These are phyloP conservation scores for Calonectria crousiana DNA, from an alignment of 2,329 filamentous ascomycete species.

Conservation along the genomic window DNA sequence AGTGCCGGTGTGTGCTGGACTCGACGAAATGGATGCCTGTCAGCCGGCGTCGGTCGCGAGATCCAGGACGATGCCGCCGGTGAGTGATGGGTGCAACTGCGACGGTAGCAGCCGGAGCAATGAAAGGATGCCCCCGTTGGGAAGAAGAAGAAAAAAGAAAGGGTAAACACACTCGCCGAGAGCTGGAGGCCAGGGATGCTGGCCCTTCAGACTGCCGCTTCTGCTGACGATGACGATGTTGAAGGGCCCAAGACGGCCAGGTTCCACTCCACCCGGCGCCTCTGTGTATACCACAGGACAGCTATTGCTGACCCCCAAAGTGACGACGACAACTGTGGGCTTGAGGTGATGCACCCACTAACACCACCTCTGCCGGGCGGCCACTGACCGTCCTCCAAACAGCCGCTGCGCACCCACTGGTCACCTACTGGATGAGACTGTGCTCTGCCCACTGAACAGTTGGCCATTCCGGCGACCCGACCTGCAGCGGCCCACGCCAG, in stretches of 20 bases:
- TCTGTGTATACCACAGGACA: conserved; percentile 3
- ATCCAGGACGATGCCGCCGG: not conserved
- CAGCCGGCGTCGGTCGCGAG: conserved; percentile 8
- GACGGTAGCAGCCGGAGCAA: not conserved
- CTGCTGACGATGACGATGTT: conserved; percentile 11
- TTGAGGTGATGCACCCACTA: conserved; percentile 14
- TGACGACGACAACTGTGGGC: conserved; percentile 18
- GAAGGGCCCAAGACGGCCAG: conserved; percentile 2
- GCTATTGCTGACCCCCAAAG: conserved; percentile 17
- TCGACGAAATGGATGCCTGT: conserved; percentile 12
- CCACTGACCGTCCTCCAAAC: not conserved
- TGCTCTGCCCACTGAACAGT: conserved; percentile 11
- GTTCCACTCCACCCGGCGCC: conserved; percentile 3
- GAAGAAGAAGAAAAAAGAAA: not conserved
- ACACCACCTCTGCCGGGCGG: conserved; percentile 6
- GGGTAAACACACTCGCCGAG: not conserved
- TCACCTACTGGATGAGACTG: conserved; percentile 8
- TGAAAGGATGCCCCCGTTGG: not conserved
- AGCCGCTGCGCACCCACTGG: conserved; percentile 2
- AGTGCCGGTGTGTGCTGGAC: not conserved
- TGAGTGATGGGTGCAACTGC: not conserved
- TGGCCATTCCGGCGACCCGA: conserved; percentile 1
- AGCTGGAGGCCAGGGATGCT: conserved; percentile 1
- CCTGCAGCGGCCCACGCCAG: conserved; percentile 1
- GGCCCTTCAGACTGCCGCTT: not conserved